phyloP scores from a whole-genome alignment of 805 yeast species.

The Blastobotrys parvus region DNA sequence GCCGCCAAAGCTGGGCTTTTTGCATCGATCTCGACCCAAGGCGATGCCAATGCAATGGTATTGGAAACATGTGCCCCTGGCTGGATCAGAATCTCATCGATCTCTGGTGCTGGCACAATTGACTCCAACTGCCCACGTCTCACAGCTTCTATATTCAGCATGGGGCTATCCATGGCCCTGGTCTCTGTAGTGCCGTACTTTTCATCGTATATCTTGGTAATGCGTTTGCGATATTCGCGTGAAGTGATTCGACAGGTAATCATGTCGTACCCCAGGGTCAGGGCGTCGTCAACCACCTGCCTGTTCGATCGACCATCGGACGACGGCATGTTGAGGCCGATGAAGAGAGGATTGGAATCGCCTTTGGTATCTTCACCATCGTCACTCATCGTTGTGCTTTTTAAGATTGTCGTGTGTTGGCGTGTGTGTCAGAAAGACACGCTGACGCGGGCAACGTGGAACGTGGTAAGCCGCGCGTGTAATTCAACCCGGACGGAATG shows the following conservation, averaged over 20 bases:
- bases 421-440: too few relatives aligned
- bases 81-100: slow-evolving; percentile 35
- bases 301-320: slow-evolving; percentile 23
- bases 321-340: slow-evolving; percentile 30
- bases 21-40: slow-evolving; percentile 65
- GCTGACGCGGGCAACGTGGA: too few relatives aligned
- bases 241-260: slow-evolving; percentile 50
- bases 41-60: slow-evolving; percentile 50
- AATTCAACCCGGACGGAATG: too few relatives aligned
- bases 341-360: slow-evolving; percentile 13
- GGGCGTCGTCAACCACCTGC: slow-evolving; percentile 23
- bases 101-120: slow-evolving; percentile 34
- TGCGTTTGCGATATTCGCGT: slow-evolving; percentile 25
- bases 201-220: slow-evolving; percentile 19
- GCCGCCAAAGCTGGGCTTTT: slow-evolving; percentile 40
- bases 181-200: slow-evolving; percentile 2
- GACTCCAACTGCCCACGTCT: not conserved
- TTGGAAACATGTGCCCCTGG: slow-evolving; percentile 35
- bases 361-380: not conserved
- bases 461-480: too few relatives aligned
- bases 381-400: too few relatives aligned
- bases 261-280: slow-evolving; percentile 41
- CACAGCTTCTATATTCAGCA: slow-evolving; percentile 11
- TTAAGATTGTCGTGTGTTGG: too few relatives aligned
- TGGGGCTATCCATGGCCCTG: slow-evolving; percentile 1